Conservation (phyloP, 352 stramenopile species). For the Phytophthora palmivora region DNA sequence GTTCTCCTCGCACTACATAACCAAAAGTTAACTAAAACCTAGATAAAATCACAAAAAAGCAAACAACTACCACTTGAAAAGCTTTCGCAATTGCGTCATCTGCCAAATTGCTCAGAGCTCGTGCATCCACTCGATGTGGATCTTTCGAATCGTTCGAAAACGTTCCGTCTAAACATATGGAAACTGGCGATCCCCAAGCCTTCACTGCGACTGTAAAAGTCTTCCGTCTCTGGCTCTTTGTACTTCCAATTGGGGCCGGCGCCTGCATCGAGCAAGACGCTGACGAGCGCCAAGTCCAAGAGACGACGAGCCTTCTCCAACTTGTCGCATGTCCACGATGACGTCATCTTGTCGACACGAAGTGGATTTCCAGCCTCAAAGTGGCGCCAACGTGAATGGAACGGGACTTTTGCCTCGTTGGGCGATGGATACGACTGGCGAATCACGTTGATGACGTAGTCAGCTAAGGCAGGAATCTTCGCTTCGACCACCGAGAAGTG, state of each 20-base stretch:
- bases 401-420: conserved; percentile 64
- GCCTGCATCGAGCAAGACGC: conserved; percentile 83
- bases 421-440: conserved; percentile 58
- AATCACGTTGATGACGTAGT: conserved; percentile 79
- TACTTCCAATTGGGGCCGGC: conserved; percentile 75
- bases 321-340: conserved; percentile 54
- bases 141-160: conserved; percentile 66
- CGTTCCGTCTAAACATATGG: conserved; percentile 84
- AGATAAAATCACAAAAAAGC: conserved; percentile 2
- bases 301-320: conserved; percentile 66
- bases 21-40: not conserved
- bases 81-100: conserved; percentile 72
- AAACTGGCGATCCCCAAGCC: conserved; percentile 84
- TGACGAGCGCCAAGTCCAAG: conserved; percentile 81
- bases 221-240: conserved; percentile 70
- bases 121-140: conserved; percentile 67
- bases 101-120: conserved; percentile 57
- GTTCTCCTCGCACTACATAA: conserved; percentile 55
- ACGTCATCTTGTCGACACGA: conserved; percentile 58
- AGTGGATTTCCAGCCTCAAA: conserved; percentile 82
- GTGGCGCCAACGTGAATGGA: conserved; percentile 83
- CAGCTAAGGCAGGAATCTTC: conserved; percentile 65
- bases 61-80: conserved; percentile 74
- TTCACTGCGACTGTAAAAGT: conserved; percentile 78
- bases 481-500: conserved; percentile 66